A percentile compares a stretch with the other conserved stretches of the same genome.
These are phyloP conservation scores for Acorus gramineus DNA, from an alignment of 106 monocot genomes.

Conservation along the genomic window DNA sequence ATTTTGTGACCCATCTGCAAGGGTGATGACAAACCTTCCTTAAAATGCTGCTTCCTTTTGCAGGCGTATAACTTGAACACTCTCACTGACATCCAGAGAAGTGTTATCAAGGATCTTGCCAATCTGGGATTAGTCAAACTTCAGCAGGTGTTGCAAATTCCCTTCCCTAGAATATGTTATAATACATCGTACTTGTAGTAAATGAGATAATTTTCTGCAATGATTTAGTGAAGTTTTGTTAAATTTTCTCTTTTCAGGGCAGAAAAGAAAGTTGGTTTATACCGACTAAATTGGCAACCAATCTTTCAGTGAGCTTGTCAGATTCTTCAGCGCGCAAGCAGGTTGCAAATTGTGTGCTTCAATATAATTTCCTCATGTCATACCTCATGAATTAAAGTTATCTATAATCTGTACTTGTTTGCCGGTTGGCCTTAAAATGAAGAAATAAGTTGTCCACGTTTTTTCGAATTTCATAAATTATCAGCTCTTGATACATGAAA, in stretches of 20 bases:
- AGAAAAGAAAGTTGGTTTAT: slow-evolving; percentile 97
- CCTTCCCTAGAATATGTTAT: too few species aligned
- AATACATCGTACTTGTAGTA: too few species aligned
- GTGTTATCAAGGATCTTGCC: slow-evolving; percentile 76
- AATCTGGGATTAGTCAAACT: slow-evolving; percentile 84
- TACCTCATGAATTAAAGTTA: neutral
- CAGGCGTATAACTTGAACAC: slow-evolving; percentile 90
- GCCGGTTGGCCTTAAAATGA: too few species aligned
- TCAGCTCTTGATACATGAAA: too few species aligned
- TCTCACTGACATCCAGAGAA: slow-evolving; percentile 73
- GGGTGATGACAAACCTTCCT: too few species aligned
- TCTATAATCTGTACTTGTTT: neutral
- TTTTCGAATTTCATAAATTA: too few species aligned
- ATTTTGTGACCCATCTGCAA: neutral
- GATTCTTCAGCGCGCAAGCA: slow-evolving; percentile 80
- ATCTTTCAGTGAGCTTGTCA: slow-evolving; percentile 88
- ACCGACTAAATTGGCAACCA: slow-evolving; percentile 85
- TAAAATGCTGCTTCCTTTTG: neutral
- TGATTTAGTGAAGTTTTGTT: neutral
- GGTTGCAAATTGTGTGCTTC: slow-evolving; percentile 20
- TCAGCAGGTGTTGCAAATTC: slow-evolving; percentile 46
- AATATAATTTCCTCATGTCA: neutral
- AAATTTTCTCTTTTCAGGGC: slow-evolving; percentile 34
- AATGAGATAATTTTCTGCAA: neutral
- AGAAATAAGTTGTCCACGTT: too few species aligned